A percentile compares a stretch with the other conserved stretches of the same genome.
Conservation (phyloP, 129 eudicot genomes). For the Saposhnikovia divaricata region DNA sequence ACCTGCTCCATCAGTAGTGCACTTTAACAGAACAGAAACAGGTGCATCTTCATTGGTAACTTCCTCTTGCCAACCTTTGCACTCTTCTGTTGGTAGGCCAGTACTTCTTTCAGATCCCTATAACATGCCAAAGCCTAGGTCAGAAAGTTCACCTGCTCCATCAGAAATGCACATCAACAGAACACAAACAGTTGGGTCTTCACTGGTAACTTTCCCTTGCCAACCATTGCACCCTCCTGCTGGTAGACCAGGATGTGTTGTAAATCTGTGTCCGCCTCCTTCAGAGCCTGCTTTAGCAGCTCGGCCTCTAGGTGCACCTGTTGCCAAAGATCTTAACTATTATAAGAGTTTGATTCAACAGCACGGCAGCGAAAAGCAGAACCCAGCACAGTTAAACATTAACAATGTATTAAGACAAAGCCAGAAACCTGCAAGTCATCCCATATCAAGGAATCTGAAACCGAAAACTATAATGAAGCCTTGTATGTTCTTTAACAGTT, state of each 20-base stretch:
- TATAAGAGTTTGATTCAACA: conserved; percentile 89
- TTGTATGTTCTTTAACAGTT: conserved; percentile 61
- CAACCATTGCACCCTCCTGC: conserved; percentile 35
- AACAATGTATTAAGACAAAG: conserved; percentile 9
- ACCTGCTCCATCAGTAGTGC: conserved; percentile 27
- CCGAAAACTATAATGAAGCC: conserved; percentile 46
- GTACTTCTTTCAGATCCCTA: conserved; percentile 29
- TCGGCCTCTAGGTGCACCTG: conserved; percentile 20
- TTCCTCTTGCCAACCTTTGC: conserved; percentile 26
- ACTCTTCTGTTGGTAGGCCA: conserved; percentile 29
- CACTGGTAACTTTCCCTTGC: conserved; percentile 20
- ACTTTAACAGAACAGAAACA: conserved; percentile 30
- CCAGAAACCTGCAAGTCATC: conserved; percentile 12
- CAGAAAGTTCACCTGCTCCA: conserved; percentile 27
- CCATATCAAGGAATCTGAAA: conserved; percentile 34
- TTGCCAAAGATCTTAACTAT: conserved; percentile 62
- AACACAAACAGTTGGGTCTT: conserved; percentile 24
- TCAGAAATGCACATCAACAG: conserved; percentile 25
- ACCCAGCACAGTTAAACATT: conserved; percentile 7
- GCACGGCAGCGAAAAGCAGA: conserved; percentile 68
- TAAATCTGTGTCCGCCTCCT: conserved; percentile 24
- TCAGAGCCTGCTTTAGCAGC: conserved; percentile 19
- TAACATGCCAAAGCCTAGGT: conserved; percentile 15
- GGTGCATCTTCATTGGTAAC: conserved; percentile 18
- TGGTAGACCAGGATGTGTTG: conserved; percentile 23